A percentile compares a stretch with the other conserved stretches of the same genome.
Conservation (phyloP, 768 basidiomycete genomes). For the Tulasnella calospora region DNA sequence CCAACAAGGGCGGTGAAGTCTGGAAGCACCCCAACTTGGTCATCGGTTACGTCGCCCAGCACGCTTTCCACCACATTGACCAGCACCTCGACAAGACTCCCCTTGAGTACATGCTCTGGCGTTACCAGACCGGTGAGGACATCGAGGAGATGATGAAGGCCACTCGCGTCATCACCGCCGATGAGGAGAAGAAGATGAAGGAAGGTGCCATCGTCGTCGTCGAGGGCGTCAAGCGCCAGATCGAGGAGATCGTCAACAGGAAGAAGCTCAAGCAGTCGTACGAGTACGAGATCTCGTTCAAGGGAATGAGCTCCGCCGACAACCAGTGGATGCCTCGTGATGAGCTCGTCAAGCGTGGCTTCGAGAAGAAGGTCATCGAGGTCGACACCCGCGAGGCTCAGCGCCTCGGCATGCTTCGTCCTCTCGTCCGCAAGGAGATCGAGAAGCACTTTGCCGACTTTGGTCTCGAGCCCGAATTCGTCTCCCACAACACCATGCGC, state of each 20-base stretch:
- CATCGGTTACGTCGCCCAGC: constrained; percentile 98
- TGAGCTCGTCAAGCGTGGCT: constrained; percentile 95
- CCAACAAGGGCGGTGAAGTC: constrained; percentile 93
- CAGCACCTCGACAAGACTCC: constrained; percentile 98
- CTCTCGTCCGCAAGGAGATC: constrained; percentile 96
- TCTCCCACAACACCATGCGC: constrained; percentile 98
- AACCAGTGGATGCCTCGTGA: constrained; percentile 97
- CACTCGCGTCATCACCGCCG: constrained; percentile 76
- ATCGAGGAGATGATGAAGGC: constrained; percentile 95
- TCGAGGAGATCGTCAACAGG: constrained; percentile 83
- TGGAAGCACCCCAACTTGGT: constrained; percentile 99
- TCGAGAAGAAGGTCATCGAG: constrained; percentile 98
- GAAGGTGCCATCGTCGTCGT: constrained; percentile 80
- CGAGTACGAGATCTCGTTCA: constrained; percentile 97
- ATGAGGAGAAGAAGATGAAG: constrained; percentile 93
- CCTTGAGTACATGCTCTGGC: constrained; percentile 99
- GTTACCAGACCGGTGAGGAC: constrained; percentile 99
- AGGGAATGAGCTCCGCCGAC: constrained; percentile 90
- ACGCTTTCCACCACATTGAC: constrained; percentile 99
- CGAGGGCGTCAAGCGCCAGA: constrained; percentile 91
- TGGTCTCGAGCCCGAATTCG: constrained; percentile 98
- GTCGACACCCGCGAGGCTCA: constrained; percentile 97
- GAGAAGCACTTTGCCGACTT: constrained; percentile 99
- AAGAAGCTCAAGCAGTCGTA: constrained; percentile 99
- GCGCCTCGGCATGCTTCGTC: constrained; percentile 88